Evolutionary conservation across 2,329 filamentous ascomycete genomes (phyloP), one percentile per base, ranked within the genome.

Genomic region (Xylaria sp.): DNA sequence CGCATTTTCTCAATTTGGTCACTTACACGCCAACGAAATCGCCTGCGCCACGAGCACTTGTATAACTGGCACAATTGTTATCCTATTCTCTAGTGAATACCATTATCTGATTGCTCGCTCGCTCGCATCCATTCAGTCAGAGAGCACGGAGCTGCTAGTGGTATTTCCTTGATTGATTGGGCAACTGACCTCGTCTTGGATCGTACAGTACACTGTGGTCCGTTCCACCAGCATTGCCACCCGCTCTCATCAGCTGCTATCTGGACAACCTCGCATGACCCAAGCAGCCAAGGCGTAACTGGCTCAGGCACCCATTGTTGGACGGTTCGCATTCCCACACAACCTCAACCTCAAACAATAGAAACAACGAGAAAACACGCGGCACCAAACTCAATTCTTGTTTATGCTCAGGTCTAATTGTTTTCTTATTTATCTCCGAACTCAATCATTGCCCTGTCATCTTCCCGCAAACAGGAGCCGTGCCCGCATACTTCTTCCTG

Each of bases 381-480:
- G 18, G 39, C 41, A 31, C 25, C 25, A 44, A 58, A 46, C 25
- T 58, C 54, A 41, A 57, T 44, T 37, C 51, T 59, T 56, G 68
- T 70, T 44, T 67, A 56, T 69, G 66, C 63, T 69, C 55, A 28
- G 28, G 41, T 1, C 37, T n/a, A 1, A 18, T 55, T 55, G 13
- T 20, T 46, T 52, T 52, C 28, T 28, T 28, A 28, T 28, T 28
- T 74, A 76, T 70, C 73, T 74, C 74, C 74, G 74, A 73, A 65
- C 62, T 69, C 72, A 68, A 73, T 37, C 34, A 54, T 72, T 72
- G 70, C 72, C 44, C 74, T 70, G 31, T 68, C 66, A 54, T 63
- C 51, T 73, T 73, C 75, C 65, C 68, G 63, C 61, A 64, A n/a
- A 7, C n/a, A 10, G 34, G 12, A 34, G 9, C 23, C 31, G 28